phyloP scores from a whole-genome alignment of 2,329 filamentous ascomycete species.

The Fusarium pseudoanthophilum region DNA sequence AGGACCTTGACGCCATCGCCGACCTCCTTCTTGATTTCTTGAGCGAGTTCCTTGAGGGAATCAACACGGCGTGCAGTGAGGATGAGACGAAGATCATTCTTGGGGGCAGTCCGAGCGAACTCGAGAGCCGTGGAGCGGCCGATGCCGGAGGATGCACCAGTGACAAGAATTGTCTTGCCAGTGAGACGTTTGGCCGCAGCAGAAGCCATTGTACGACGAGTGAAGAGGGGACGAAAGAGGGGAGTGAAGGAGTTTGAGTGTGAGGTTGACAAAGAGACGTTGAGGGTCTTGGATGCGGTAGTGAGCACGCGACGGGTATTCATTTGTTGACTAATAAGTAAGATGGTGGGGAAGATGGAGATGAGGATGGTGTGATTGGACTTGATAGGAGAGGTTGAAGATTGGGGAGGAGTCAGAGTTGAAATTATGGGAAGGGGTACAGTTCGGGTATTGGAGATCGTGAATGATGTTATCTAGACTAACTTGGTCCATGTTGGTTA shows the following conservation, averaged over 20 bases:
- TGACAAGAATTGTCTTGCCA: constrained; percentile 93
- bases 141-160: constrained; percentile 93
- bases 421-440: neutral
- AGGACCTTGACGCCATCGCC: constrained; percentile 84
- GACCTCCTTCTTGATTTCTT: constrained; percentile 79
- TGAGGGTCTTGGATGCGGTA: constrained; percentile 25
- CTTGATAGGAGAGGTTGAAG: constrained; percentile 10
- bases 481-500: neutral
- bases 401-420: neutral
- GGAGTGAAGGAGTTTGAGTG: constrained; percentile 1
- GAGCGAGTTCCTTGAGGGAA: constrained; percentile 77
- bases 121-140: constrained; percentile 86
- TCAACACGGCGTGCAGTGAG: constrained; percentile 90
- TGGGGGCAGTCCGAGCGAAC: constrained; percentile 86
- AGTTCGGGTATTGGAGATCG: neutral
- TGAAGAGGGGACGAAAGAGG: constrained; percentile 15
- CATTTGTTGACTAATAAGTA: constrained; percentile 27
- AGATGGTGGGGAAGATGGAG: constrained; percentile 25
- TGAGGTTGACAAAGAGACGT: constrained; percentile 22
- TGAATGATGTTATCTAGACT: constrained; percentile 9
- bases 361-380: constrained; percentile 26
- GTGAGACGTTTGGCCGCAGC: constrained; percentile 84
- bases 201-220: constrained; percentile 57
- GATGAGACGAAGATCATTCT: constrained; percentile 81
- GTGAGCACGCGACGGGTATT: constrained; percentile 34